Conservation (phyloP, 2,329 filamentous ascomycete genomes). For the Epicoccum sorghinum region DNA sequence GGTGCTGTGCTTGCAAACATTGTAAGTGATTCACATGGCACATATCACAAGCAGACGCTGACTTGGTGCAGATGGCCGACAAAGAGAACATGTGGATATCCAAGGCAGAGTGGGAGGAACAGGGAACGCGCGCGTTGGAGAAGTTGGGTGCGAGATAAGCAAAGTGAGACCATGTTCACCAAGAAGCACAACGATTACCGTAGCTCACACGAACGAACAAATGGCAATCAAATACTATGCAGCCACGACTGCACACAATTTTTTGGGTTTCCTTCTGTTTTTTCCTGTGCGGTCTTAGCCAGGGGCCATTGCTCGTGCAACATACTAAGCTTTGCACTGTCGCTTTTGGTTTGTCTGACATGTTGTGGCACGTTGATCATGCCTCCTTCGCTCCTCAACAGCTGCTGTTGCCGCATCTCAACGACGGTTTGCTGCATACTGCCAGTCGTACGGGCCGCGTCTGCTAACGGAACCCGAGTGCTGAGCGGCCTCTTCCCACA, state of each 20-base stretch:
- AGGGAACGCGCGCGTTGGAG: conserved; percentile 81
- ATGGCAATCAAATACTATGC: conserved; percentile 14
- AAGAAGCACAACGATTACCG: conserved; percentile 8
- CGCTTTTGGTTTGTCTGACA: background rate
- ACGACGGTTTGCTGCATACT: background rate
- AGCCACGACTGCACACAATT: conserved; percentile 4
- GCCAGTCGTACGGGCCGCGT: background rate
- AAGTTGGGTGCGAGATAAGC: conserved; percentile 85
- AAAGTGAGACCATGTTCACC: conserved; percentile 15
- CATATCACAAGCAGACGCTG: conserved; percentile 9
- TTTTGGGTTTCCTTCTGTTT: background rate
- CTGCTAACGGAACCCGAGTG: no score
- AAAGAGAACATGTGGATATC: conserved; percentile 99
- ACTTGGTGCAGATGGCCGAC: conserved; percentile 77
- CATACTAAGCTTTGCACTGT: background rate
- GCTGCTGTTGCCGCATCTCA: background rate
- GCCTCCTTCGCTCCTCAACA: conserved; percentile 11
- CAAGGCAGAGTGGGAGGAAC: conserved; percentile 95
- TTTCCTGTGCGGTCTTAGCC: background rate
- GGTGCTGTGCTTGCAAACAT: conserved; percentile 97
- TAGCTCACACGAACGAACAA: conserved; percentile 19
- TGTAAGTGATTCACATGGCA: conserved; percentile 51
- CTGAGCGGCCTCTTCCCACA: no score
- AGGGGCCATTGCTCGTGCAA: conserved; percentile 1
- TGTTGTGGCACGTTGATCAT: conserved; percentile 9